Evolutionary conservation across 352 stramenopile genomes (phyloP).

Genomic region (Phytophthora pseudosyringae): DNA sequence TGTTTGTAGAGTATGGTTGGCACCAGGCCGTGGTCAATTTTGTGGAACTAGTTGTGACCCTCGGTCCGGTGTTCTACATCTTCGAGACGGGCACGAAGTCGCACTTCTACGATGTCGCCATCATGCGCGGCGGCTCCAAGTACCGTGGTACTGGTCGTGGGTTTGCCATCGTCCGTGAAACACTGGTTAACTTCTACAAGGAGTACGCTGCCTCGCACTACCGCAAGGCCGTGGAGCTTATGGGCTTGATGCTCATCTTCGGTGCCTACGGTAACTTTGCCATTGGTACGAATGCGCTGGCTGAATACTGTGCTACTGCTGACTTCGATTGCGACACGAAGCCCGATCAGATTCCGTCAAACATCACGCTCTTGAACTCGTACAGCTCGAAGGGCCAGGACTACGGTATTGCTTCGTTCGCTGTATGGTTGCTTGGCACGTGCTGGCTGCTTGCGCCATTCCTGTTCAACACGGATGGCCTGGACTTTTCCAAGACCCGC

Average conservation of each 20-base stretch:
- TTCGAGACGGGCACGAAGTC: constrained; percentile 89
- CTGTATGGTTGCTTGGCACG: constrained; percentile 81
- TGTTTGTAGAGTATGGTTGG: constrained; percentile 88
- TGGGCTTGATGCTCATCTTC: constrained; percentile 86
- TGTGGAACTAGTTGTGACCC: constrained; percentile 79
- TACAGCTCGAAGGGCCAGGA: constrained; percentile 89
- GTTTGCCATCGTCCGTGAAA: constrained; percentile 88
- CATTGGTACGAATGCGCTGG: constrained; percentile 63
- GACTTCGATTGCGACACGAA: constrained; percentile 57
- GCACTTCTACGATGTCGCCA: constrained; percentile 87
- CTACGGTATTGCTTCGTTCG: constrained; percentile 89
- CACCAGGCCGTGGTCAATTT: constrained; percentile 84
- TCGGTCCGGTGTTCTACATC: constrained; percentile 89
- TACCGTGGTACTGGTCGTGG: constrained; percentile 85
- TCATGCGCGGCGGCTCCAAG: constrained; percentile 88
- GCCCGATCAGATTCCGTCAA: constrained; percentile 61
- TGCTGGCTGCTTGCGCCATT: constrained; percentile 87
- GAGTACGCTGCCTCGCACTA: constrained; percentile 88
- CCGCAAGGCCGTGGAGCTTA: constrained; percentile 79
- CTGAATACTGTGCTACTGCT: constrained; percentile 65
- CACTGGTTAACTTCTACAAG: constrained; percentile 87
- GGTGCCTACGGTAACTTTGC: constrained; percentile 78
- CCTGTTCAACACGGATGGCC: constrained; percentile 88
- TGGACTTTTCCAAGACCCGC: constrained; percentile 88
- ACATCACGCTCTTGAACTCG: constrained; percentile 73